Evolutionary conservation across 768 basidiomycete genomes (phyloP), one percentile per base, ranked within the genome.

Genomic region (Russula dissimulans): DNA sequence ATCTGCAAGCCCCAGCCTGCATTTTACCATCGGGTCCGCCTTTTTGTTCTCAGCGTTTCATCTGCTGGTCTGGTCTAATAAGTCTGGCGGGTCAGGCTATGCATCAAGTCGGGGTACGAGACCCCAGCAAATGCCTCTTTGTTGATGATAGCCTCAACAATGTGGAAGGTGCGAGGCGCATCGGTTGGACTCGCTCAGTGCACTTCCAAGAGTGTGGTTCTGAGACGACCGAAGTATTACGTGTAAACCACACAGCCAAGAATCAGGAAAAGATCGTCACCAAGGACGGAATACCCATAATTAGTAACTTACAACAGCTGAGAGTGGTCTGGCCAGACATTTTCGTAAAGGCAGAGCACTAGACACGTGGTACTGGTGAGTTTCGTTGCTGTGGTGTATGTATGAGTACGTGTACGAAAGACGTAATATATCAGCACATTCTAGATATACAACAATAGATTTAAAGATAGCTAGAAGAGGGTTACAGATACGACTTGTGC

Each of bases 1-100:
- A 76, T 77, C 4, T 91, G 90, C 75, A 94, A 94, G 67, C 91
- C 91, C 4, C 89, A 93, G 65, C 72, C 81, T 1, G 79, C 81
- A 55, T 94, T 76, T 69, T 94, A 88, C 67, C 69, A 74, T 45
- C 74, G 82, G 71, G 90, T 87, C 63, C 14, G 70, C 32, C 6
- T 9, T 29, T 47, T 36, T 12, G 7, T 42, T 67, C 17, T 41
- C 41, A 15, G 32, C 29, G 39, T 7, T 36, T 32, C 29, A 43
- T 41, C 6, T 38, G 15, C 38, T 26, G 39, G 42, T 39, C 38
- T 26, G 39, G 42, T 39, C 46, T 42, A 52, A 63, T 12, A 57
- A 41, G 38, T 11, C 45, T 43, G 29, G 50, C 36, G 10, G 34
- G 54, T n/a, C 61, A 91, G 87, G 90, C 91, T 4, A 77, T 92